These are phyloP conservation scores for Carex myosuroides DNA, from an alignment of 176 grass and related monocot species.

Conservation along the genomic window DNA sequence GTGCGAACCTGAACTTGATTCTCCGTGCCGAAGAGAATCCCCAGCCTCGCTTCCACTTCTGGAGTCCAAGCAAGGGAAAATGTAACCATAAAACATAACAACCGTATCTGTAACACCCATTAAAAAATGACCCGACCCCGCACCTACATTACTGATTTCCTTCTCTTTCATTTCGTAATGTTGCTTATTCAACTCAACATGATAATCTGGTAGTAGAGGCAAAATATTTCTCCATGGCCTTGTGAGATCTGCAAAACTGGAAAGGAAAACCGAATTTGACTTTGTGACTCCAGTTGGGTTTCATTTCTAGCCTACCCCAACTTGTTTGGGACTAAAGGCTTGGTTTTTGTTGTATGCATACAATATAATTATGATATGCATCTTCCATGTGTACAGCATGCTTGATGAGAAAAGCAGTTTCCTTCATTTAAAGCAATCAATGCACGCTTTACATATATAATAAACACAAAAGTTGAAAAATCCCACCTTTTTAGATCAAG, in stretches of 20 bases:
- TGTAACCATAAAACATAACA: constrained; percentile 49
- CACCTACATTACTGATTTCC: constrained; percentile 11
- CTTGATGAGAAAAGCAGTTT: not conserved
- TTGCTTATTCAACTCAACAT: constrained; percentile 11
- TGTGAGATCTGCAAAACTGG: constrained; percentile 12
- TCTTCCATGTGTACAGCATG: not conserved
- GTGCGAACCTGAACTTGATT: constrained; percentile 47
- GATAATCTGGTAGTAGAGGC: not conserved
- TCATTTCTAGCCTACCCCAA: no score
- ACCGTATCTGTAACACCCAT: constrained; percentile 44
- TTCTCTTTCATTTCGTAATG: constrained; percentile 27
- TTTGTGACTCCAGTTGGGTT: no score
- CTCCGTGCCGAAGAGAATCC: constrained; percentile 45
- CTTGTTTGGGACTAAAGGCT: no score
- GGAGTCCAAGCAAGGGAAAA: constrained; percentile 67
- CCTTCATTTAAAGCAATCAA: not conserved
- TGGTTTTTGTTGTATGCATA: not conserved
- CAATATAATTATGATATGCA: not conserved
- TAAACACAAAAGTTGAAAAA: not conserved
- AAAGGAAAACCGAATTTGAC: not conserved
- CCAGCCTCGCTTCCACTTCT: constrained; percentile 55
- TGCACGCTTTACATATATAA: not conserved
- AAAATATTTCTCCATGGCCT: not conserved
- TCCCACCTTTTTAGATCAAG: not conserved
- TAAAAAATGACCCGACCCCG: constrained; percentile 29